phyloP scores from a whole-genome alignment of 345 rosid species.

The Eucalyptus albens region DNA sequence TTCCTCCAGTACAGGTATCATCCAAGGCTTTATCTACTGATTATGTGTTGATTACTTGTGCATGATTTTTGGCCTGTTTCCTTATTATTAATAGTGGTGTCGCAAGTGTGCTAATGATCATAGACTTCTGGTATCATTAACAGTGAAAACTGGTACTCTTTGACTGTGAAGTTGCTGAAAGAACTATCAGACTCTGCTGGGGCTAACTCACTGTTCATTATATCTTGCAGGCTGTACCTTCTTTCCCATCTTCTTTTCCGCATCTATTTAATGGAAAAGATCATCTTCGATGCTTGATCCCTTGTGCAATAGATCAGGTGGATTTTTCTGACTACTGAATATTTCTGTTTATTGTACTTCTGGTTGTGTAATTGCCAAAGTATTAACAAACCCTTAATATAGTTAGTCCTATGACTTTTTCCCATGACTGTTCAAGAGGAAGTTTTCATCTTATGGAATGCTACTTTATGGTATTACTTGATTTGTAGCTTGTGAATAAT shows the following conservation, averaged over 20 bases:
- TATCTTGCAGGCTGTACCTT: constrained; percentile 76
- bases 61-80: background rate
- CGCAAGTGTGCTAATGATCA: background rate
- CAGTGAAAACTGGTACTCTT: background rate
- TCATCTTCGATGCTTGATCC: constrained; percentile 79
- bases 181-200: background rate
- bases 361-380: background rate
- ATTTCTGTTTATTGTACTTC: background rate
- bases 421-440: background rate
- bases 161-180: background rate
- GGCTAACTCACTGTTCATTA: background rate
- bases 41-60: background rate
- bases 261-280: constrained; percentile 70
- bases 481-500: background rate
- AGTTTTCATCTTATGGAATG: background rate
- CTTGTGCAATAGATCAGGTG: constrained; percentile 97
- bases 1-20: constrained; percentile 89
- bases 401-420: background rate
- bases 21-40: background rate
- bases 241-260: constrained; percentile 89
- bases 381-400: background rate
- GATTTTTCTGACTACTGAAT: background rate
- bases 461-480: background rate
- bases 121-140: background rate
- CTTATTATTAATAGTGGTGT: background rate